A percentile compares a stretch with the other conserved stretches of the same genome.
Evolutionary conservation across 2,329 filamentous ascomycete genomes (phyloP).

Genomic region (Claviceps purpurea): DNA sequence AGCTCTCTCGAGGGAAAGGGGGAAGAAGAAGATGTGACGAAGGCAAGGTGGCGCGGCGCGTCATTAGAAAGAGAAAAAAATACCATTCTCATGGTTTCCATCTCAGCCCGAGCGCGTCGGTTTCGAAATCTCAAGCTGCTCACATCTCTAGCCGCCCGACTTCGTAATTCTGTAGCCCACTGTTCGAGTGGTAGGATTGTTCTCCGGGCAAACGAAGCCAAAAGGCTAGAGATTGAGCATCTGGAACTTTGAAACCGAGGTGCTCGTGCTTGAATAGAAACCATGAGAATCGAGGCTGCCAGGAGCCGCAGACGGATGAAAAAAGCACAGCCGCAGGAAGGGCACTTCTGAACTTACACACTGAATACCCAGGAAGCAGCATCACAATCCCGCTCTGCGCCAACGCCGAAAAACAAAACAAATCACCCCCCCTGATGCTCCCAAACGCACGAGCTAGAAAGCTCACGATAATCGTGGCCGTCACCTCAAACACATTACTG

Average conservation of each 20-base stretch:
- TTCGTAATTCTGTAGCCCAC: too few species aligned
- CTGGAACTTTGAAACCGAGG: too few species aligned
- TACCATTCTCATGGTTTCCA: not conserved
- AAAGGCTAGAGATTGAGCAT: too few species aligned
- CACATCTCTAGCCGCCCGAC: too few species aligned
- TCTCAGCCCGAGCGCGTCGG: too few species aligned
- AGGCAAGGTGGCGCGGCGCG: too few species aligned
- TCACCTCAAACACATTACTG: constrained; percentile 52
- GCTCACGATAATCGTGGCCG: constrained; percentile 45
- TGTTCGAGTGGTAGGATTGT: too few species aligned
- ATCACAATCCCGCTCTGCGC: constrained; percentile 53
- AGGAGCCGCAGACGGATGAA: not conserved
- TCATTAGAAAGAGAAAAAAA: not conserved
- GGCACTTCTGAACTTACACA: constrained; percentile 25
- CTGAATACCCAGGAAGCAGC: constrained; percentile 51
- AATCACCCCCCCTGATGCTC: constrained; percentile 34
- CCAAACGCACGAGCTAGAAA: constrained; percentile 51
- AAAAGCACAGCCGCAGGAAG: not conserved
- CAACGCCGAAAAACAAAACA: constrained; percentile 54
- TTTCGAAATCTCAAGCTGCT: too few species aligned
- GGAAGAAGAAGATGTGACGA: not conserved
- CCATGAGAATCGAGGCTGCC: not conserved
- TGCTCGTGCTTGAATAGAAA: too few species aligned
- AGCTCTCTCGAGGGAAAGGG: not conserved
- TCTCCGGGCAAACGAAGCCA: too few species aligned